A percentile compares a stretch with the other conserved stretches of the same genome.
phyloP scores from a whole-genome alignment of 2,329 filamentous ascomycete species.

The Nemania abortiva region DNA sequence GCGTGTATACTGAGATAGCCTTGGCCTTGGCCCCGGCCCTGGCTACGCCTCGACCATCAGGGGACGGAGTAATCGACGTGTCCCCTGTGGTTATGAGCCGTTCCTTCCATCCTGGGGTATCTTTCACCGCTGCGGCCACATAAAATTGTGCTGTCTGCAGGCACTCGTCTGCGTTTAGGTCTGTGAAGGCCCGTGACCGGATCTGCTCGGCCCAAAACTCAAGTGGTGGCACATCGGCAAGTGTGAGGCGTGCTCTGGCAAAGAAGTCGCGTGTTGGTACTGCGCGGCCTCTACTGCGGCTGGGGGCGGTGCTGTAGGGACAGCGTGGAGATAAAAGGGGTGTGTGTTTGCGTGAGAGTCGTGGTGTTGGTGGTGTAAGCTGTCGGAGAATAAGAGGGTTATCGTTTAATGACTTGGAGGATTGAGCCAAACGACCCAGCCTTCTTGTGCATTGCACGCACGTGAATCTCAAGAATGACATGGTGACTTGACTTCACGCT shows the following conservation, averaged over 20 bases:
- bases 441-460: constrained; percentile 33
- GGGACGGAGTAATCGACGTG: constrained; percentile 10
- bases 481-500: not conserved
- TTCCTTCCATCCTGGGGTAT: constrained; percentile 44
- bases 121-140: constrained; percentile 42
- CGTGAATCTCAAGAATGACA: constrained; percentile 25
- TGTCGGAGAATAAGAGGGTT: not conserved
- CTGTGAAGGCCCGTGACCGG: constrained; percentile 27
- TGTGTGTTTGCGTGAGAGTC: constrained; percentile 13
- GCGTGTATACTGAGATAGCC: constrained; percentile 36
- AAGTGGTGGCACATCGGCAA: constrained; percentile 47
- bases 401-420: constrained; percentile 13
- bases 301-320: constrained; percentile 15
- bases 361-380: constrained; percentile 7
- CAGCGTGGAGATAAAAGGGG: not conserved
- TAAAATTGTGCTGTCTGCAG: constrained; percentile 44
- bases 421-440: constrained; percentile 16
- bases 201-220: constrained; percentile 45
- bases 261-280: constrained; percentile 31
- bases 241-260: constrained; percentile 43
- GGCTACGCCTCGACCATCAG: not conserved
- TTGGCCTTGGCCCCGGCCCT: not conserved
- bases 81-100: constrained; percentile 38
- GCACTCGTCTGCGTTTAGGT: constrained; percentile 45
- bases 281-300: not conserved